A percentile compares a stretch with the other conserved stretches of the same genome.
Conservation (phyloP, 2,329 filamentous ascomycete genomes). For the Microsporum ferrugineum region DNA sequence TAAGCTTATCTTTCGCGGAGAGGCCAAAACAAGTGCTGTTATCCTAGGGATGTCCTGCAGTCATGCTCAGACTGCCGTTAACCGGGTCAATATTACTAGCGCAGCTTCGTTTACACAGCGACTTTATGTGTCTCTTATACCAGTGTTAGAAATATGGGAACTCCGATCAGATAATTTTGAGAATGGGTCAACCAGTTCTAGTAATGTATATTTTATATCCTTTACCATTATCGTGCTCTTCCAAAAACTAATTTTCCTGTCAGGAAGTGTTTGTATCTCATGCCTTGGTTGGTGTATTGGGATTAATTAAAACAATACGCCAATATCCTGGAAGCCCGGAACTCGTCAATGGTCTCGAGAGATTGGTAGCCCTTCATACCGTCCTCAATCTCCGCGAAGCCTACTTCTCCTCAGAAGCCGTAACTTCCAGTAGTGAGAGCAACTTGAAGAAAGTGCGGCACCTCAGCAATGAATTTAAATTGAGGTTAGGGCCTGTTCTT, state of each 20-base stretch:
- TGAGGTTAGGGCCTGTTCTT: constrained; percentile 23
- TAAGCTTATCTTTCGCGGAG: constrained; percentile 29
- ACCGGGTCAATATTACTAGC: neutral
- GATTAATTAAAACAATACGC: constrained; percentile 22
- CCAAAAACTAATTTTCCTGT: neutral
- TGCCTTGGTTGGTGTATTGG: constrained; percentile 16
- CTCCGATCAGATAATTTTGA: constrained; percentile 27
- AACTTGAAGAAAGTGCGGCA: constrained; percentile 27
- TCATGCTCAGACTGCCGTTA: neutral
- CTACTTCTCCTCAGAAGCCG: constrained; percentile 27
- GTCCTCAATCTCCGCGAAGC: constrained; percentile 29
- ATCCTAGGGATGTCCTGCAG: constrained; percentile 17
- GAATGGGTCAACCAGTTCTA: constrained; percentile 24
- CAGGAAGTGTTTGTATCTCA: constrained; percentile 20
- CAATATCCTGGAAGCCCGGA: constrained; percentile 5
- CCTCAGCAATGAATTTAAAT: constrained; percentile 27
- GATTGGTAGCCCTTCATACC: constrained; percentile 32
- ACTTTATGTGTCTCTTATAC: constrained; percentile 25
- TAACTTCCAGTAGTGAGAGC: constrained; percentile 24
- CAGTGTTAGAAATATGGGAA: constrained; percentile 30
- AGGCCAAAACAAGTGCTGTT: constrained; percentile 25
- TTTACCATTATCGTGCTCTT: neutral
- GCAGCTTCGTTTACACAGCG: constrained; percentile 14
- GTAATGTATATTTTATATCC: constrained; percentile 21
- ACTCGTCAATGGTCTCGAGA: constrained; percentile 21